Conservation (phyloP, 2,329 filamentous ascomycete genomes). For the Paracoccidioides brasiliensis region DNA sequence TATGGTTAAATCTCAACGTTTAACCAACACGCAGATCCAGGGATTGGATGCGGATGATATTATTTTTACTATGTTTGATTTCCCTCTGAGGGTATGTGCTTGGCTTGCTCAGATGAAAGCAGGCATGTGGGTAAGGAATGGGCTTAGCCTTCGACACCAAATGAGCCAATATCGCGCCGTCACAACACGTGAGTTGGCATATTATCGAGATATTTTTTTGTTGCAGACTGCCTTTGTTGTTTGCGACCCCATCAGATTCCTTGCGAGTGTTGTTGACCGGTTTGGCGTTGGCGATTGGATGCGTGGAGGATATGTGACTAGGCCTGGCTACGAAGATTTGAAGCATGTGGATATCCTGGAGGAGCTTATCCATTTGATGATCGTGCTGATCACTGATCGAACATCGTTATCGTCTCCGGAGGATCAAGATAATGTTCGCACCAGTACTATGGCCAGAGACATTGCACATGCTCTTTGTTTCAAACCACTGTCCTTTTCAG, state of each 20-base stretch:
- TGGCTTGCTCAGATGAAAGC: slow-evolving; percentile 98
- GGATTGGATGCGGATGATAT: slow-evolving; percentile 54
- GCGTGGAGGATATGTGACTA: slow-evolving; percentile 63
- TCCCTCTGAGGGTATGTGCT: slow-evolving; percentile 79
- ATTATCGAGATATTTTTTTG: slow-evolving; percentile 89
- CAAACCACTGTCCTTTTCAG: slow-evolving; percentile 88
- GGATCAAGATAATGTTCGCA: slow-evolving; percentile 33
- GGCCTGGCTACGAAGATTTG: slow-evolving; percentile 64
- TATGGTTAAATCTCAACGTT: slow-evolving; percentile 35
- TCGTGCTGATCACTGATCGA: slow-evolving; percentile 80
- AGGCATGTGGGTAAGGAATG: slow-evolving; percentile 96
- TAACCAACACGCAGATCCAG: slow-evolving; percentile 45
- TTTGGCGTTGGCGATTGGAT: slow-evolving; percentile 85
- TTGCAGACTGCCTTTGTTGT: slow-evolving; percentile 82
- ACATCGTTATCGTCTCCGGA: slow-evolving; percentile 47
- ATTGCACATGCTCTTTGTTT: slow-evolving; percentile 92
- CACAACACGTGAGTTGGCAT: slow-evolving; percentile 76
- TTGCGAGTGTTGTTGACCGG: slow-evolving; percentile 81
- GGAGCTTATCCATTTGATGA: slow-evolving; percentile 87
- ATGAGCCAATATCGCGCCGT: slow-evolving; percentile 88
- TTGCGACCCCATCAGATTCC: slow-evolving; percentile 67
- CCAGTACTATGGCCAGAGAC: slow-evolving; percentile 68
- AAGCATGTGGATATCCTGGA: slow-evolving; percentile 90
- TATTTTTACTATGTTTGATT: slow-evolving; percentile 80
- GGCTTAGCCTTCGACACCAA: slow-evolving; percentile 88